Evolutionary conservation across 2,329 filamentous ascomycete genomes (phyloP).

Genomic region (Pseudofabraea citricarpa): DNA sequence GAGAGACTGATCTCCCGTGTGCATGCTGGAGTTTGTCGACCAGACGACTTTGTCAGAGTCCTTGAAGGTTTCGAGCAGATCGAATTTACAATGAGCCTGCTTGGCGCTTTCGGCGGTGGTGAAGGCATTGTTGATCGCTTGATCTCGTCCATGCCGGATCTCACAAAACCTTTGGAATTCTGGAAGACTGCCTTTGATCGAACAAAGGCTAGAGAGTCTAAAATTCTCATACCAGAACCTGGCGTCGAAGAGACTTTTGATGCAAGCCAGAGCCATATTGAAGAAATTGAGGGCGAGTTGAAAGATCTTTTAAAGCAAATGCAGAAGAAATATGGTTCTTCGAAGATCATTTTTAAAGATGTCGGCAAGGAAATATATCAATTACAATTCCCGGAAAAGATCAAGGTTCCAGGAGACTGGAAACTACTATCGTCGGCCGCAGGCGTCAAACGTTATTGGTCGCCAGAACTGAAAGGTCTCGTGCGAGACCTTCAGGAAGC

Average conservation of each 20-base stretch:
- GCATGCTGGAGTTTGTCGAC: slow-evolving; percentile 84
- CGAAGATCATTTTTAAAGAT: slow-evolving; percentile 65
- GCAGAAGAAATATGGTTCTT: slow-evolving; percentile 64
- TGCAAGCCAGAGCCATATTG: slow-evolving; percentile 69
- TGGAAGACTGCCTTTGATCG: slow-evolving; percentile 95
- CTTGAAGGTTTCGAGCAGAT: slow-evolving; percentile 97
- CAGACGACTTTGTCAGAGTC: slow-evolving; percentile 89
- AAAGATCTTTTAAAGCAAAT: slow-evolving; percentile 66
- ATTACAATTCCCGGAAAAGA: slow-evolving; percentile 78
- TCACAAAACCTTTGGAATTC: slow-evolving; percentile 67
- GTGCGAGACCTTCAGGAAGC: slow-evolving; percentile 89
- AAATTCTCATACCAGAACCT: slow-evolving; percentile 76
- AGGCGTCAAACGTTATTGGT: slow-evolving; percentile 91
- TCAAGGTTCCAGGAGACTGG: slow-evolving; percentile 84
- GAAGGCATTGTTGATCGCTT: slow-evolving; percentile 82
- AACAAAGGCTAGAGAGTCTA: slow-evolving; percentile 69
- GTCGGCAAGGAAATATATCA: slow-evolving; percentile 98
- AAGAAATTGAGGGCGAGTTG: slow-evolving; percentile 70
- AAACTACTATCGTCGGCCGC: slow-evolving; percentile 94
- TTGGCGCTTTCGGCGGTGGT: slow-evolving; percentile 68
- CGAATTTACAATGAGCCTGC: slow-evolving; percentile 82
- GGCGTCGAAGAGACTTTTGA: slow-evolving; percentile 94
- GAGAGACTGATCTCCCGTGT: slow-evolving; percentile 92
- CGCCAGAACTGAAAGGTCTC: slow-evolving; percentile 72
- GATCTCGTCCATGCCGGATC: slow-evolving; percentile 79